These are phyloP conservation scores for Uronychia setigera DNA, from an alignment of 73 alveolate genomes.

Conservation along the genomic window DNA sequence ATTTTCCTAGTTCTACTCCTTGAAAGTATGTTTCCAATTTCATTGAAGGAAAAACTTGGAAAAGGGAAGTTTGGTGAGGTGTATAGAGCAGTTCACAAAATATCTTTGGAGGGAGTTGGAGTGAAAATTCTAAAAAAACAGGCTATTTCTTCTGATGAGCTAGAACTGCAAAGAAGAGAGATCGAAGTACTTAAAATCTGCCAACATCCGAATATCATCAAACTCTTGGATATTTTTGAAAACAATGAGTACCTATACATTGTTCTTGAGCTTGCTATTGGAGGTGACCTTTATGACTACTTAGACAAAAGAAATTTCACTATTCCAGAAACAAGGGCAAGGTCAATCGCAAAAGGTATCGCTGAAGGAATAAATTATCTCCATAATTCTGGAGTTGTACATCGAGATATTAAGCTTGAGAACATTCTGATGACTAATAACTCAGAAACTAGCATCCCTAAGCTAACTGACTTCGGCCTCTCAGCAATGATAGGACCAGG, in stretches of 20 bases:
- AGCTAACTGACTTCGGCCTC: conserved; percentile 77
- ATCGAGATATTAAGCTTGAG: conserved; percentile 90
- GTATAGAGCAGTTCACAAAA: conserved; percentile 78
- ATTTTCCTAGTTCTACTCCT: conserved; percentile 70
- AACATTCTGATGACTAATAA: conserved; percentile 55
- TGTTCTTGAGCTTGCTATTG: conserved; percentile 80
- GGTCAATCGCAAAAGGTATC: conserved; percentile 68
- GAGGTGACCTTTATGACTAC: conserved; percentile 76
- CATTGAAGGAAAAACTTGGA: conserved; percentile 80
- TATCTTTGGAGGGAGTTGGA: conserved; percentile 72
- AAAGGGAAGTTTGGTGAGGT: conserved; percentile 90
- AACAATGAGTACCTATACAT: conserved; percentile 75
- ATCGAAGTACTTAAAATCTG: conserved; percentile 89
- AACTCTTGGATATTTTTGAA: conserved; percentile 85
- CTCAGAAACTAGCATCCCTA: conserved; percentile 57
- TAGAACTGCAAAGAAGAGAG: conserved; percentile 68
- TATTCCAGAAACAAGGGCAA: conserved; percentile 75
- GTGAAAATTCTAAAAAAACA: conserved; percentile 61
- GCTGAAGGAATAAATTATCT: conserved; percentile 76
- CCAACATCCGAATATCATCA: conserved; percentile 86
- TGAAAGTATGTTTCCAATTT: too few relatives aligned
- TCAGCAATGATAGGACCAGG: conserved; percentile 69
- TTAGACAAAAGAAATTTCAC: conserved; percentile 70
- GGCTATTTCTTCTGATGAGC: conserved; percentile 34
- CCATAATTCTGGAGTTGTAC: conserved; percentile 79